Percentiles rank a stretch among this genome's conserved stretches.
These are phyloP conservation scores for Cytospora piceicola DNA, from an alignment of 2,329 filamentous ascomycete genomes.

Conservation along the genomic window DNA sequence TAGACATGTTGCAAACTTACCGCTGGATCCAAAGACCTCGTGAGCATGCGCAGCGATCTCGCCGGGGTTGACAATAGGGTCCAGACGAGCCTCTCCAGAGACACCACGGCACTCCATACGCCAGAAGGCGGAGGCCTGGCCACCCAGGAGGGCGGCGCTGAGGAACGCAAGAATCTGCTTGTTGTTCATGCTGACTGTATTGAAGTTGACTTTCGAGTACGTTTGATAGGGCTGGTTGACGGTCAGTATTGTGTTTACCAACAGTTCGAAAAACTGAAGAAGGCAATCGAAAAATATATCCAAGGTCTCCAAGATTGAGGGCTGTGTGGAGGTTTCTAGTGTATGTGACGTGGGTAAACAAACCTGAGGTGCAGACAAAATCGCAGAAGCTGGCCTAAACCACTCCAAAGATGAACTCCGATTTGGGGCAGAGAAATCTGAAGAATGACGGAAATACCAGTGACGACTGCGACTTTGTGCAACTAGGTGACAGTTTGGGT, in stretches of 20 bases:
- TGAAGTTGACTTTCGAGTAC: background rate
- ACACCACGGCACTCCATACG: conserved; percentile 81
- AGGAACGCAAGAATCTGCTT: conserved; percentile 14
- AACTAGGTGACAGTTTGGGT: background rate
- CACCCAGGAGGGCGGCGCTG: conserved; percentile 22
- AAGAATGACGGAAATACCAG: background rate
- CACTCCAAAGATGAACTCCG: background rate
- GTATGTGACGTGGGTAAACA: conserved; percentile 4
- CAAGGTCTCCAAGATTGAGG: background rate
- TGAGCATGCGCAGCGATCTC: conserved; percentile 69
- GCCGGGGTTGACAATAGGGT: conserved; percentile 73
- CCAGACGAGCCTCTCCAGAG: conserved; percentile 71
- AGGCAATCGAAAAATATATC: background rate
- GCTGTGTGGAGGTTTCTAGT: background rate
- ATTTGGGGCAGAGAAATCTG: background rate
- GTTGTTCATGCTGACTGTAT: conserved; percentile 24
- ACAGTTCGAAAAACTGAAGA: background rate
- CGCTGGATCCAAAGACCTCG: conserved; percentile 73
- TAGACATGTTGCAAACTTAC: conserved; percentile 56
- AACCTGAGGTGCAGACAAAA: conserved; percentile 7
- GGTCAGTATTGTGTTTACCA: conserved; percentile 8
- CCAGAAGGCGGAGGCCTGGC: conserved; percentile 72
- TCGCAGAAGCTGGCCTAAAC: background rate
- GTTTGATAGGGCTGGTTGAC: background rate
- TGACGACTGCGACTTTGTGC: background rate